Base-by-base conservation (phyloP, 2,329 filamentous ascomycete species). In the Apiospora arundinis region DNA sequence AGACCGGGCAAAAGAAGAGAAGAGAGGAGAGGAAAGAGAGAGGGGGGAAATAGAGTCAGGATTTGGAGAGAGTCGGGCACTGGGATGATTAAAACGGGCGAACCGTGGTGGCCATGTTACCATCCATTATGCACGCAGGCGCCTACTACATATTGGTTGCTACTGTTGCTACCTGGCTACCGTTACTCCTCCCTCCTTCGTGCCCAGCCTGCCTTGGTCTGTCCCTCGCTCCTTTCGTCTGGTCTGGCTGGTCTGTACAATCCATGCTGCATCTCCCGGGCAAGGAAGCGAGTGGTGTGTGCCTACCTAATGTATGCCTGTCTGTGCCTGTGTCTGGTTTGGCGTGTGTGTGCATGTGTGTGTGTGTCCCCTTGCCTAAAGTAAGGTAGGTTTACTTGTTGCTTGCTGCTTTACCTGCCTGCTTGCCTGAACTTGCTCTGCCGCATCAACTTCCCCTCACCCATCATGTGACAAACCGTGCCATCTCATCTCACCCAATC, bases 21-120 rank as follows among this genome's bases (percentile, higher is more conserved):
- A 23, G 16, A 48, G 21, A 48, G 45, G 7, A n/a, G 45, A 45
- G 42, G 42, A 18, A 37, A 60, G 28, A 37, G 25, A n/a, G 25
- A 16, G 21, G 9, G 52, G 52, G 52, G 16, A 60, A 60, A 37
- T 16, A 63, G 56, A 63, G 28, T 63, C 56, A 63, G 32, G 32
- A 63, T 12, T 63, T 63, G 56, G 56, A 40, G 56, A 40, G 56
- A 32, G 56, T 63, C n/a, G 56, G 56, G 40, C 28, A n/a, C 40
- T 63, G 56, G 11, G 56, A 63, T 63, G n/a, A 23, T 63, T 63
- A 37, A 63, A 56, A n/a, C 18, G 21, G 45, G 45, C 32, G 32
- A 63, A 40, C 56, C 56, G 18, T 40, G 45, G 45, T 48, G 32
- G 56, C 56, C 56, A 63, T 63, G 56, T 63, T 63, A 63, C 56